phyloP scores from a whole-genome alignment of 2,329 filamentous ascomycete species.

The Boeremia exigua region DNA sequence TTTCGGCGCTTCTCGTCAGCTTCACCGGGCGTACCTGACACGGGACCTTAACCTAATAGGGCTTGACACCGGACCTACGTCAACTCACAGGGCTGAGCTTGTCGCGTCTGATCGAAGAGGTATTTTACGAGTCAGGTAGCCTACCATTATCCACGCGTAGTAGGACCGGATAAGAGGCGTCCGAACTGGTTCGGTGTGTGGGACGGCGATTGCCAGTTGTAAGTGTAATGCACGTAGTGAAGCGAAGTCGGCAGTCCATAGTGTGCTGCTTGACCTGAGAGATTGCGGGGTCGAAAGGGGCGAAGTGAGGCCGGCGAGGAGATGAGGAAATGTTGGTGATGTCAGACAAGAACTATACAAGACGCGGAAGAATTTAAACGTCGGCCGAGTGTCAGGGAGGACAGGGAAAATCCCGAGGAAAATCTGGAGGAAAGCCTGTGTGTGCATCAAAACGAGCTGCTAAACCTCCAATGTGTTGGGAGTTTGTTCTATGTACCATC shows the following conservation, averaged over 20 bases:
- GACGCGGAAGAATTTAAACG: not conserved
- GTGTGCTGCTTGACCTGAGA: not conserved
- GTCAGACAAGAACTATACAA: not conserved
- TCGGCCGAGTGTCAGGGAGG: not conserved
- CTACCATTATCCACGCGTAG: slow-evolving; percentile 1
- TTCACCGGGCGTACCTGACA: slow-evolving; percentile 8
- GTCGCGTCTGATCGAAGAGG: not conserved
- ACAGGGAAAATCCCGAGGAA: too few species aligned
- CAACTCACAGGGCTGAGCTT: slow-evolving; percentile 10
- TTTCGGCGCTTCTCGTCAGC: slow-evolving; percentile 7
- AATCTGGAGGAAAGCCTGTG: too few species aligned
- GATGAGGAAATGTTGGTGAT: not conserved
- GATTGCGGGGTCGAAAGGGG: not conserved
- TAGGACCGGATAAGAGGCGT: not conserved
- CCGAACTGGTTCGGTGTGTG: too few species aligned
- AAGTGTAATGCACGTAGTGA: not conserved
- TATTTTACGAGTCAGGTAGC: slow-evolving; percentile 3
- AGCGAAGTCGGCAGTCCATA: not conserved
- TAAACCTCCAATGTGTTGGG: too few species aligned
- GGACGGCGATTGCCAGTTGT: not conserved
- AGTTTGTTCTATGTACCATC: not conserved
- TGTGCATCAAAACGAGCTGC: too few species aligned
- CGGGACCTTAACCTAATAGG: not conserved
- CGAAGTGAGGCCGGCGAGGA: slow-evolving; percentile 8
- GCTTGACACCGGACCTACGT: slow-evolving; percentile 9